Evolutionary conservation across 1,284 basidiomycete genomes (phyloP), one percentile per base, ranked within the genome.

Genomic region (Ceratobasidium sp.): DNA sequence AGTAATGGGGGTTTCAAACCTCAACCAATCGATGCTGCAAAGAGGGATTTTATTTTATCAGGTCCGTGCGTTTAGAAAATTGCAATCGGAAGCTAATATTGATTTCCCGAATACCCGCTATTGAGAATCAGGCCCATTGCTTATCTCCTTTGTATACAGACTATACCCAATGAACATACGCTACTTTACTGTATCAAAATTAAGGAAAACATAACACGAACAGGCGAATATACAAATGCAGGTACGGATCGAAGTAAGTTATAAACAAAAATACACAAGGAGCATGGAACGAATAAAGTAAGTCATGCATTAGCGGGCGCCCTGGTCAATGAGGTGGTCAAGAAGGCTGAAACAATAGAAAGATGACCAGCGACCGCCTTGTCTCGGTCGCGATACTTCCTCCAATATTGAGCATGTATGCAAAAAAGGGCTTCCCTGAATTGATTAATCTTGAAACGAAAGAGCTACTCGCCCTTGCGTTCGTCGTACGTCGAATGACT

Each of bases 41-140:
- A 69, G 66, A 59, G 66, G 66, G 54, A 59, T 56, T 54, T 71
- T 59, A 71, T 71, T 71, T 56, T 56, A 31, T 31, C 54, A 59
- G 54, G 66, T 59, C 41, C 48, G 24, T 37, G 27, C 34, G 31
- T 53, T 56, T 39, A 68, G 53, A 71, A 71, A 71, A 58, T 71
- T 71, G 66, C 66, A 71, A 56, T 71, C 66, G 66, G 54, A 71
- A 34, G 41, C 66, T 59, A 71, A 59, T 54, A 71, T 43, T 39
- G 58, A 61, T 51, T 46, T 46, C 46, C 41, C 41, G 59, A 62
- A 62, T 62, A 46, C 46, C 39, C 46, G 41, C 59, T 37, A 43
- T 13, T 27, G 22, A 37, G 34, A 34, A 34, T 34, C 34, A 34
- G 34, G 34, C 34, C 29, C 58, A 59, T 37, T 14, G 46, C 43